A percentile compares a stretch with the other conserved stretches of the same genome.
Evolutionary conservation across 2,329 filamentous ascomycete species (phyloP).

Genomic region (Fusarium circinatum): DNA sequence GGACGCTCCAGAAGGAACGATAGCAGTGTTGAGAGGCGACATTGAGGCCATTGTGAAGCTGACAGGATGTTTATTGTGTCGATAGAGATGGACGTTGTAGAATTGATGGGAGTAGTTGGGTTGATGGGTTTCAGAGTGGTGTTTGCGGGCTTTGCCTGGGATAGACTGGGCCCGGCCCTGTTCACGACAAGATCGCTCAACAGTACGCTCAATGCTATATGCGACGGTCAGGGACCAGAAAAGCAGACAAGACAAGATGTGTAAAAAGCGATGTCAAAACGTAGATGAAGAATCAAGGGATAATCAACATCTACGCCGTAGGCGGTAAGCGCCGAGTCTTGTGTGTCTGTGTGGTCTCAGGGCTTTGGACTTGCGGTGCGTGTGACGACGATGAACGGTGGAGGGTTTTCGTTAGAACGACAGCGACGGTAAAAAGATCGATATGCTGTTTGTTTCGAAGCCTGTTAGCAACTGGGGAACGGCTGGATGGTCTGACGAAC

Average conservation of each 20-base stretch:
- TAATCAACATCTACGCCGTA: conserved; percentile 45
- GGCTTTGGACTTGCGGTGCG: conserved; percentile 47
- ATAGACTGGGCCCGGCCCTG: conserved; percentile 41
- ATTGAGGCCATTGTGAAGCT: conserved; percentile 57
- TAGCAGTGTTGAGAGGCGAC: conserved; percentile 55
- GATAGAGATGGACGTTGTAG: conserved; percentile 36
- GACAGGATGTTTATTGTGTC: conserved; percentile 41
- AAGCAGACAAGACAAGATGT: conserved; percentile 29
- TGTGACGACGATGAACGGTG: conserved; percentile 41
- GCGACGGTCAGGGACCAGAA: conserved; percentile 41
- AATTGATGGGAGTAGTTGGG: conserved; percentile 31
- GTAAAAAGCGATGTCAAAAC: conserved; percentile 26
- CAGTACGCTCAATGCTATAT: conserved; percentile 38
- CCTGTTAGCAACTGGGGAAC: conserved; percentile 39
- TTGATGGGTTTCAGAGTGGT: conserved; percentile 38
- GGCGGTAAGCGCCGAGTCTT: conserved; percentile 50
- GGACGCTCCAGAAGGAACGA: conserved; percentile 48
- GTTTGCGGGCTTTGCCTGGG: conserved; percentile 50
- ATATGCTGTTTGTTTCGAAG: conserved; percentile 17
- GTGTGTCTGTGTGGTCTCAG: conserved; percentile 39
- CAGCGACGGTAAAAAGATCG: conserved; percentile 13
- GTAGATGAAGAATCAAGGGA: conserved; percentile 40
- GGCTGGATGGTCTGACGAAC: background rate
- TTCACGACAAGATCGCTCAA: conserved; percentile 45
- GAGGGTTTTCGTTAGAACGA: conserved; percentile 34